These are phyloP conservation scores for Pseudozyma sp. DNA, from an alignment of 1,284 basidiomycete species.

Conservation along the genomic window DNA sequence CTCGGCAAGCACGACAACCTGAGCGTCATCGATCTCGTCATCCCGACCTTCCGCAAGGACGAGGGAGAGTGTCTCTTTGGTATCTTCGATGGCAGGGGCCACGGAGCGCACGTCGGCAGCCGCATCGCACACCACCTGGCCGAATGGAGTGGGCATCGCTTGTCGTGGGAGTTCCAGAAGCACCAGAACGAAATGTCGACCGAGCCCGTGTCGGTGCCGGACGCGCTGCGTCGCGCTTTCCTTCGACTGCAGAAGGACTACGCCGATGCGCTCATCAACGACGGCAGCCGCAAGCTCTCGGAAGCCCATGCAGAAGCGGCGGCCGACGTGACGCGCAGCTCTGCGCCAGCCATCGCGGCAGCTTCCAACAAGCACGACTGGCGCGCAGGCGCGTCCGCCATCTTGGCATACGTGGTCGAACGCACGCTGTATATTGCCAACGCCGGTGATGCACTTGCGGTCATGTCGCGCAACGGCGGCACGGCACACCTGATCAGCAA, in stretches of 20 bases:
- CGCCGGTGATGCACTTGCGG: slow-evolving; percentile 87
- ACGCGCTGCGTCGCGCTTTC: slow-evolving; percentile 63
- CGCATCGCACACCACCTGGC: slow-evolving; percentile 72
- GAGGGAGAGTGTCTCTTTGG: slow-evolving; percentile 91
- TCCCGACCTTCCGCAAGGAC: slow-evolving; percentile 84
- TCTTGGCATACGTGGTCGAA: slow-evolving; percentile 85
- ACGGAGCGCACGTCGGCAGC: slow-evolving; percentile 71
- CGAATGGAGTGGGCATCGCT: slow-evolving; percentile 54
- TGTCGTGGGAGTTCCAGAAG: slow-evolving; percentile 59
- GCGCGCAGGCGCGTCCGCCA: slow-evolving; percentile 76
- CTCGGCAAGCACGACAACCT: slow-evolving; percentile 76
- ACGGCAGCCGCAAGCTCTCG: slow-evolving; percentile 52
- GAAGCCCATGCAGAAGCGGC: slow-evolving; percentile 48
- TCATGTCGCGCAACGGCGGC: slow-evolving; percentile 83
- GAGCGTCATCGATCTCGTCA: slow-evolving; percentile 91
- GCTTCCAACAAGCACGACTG: slow-evolving; percentile 59
- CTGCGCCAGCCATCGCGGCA: slow-evolving; percentile 50
- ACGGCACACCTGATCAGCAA: slow-evolving; percentile 81
- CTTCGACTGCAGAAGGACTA: slow-evolving; percentile 64
- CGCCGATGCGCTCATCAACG: slow-evolving; percentile 62
- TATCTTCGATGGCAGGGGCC: slow-evolving; percentile 81
- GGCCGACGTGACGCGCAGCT: slow-evolving; percentile 36
- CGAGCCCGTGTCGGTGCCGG: slow-evolving; percentile 50
- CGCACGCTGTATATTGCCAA: slow-evolving; percentile 90
- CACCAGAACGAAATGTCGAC: slow-evolving; percentile 31